Evolutionary conservation across 1,139 yeast genomes (phyloP).

Genomic region (Geotrichum restrictum): DNA sequence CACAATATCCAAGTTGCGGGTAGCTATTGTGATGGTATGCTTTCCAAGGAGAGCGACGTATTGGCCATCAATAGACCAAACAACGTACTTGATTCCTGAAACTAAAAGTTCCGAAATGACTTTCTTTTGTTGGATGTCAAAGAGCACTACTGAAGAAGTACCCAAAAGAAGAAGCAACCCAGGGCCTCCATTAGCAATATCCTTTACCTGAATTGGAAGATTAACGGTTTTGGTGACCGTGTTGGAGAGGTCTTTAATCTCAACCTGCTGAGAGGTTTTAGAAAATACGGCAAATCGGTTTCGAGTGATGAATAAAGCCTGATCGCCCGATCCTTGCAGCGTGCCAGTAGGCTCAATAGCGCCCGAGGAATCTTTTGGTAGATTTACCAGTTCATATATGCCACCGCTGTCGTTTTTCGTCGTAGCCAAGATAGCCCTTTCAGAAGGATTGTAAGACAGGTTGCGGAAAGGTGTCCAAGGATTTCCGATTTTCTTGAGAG

Average conservation of each 20-base stretch:
- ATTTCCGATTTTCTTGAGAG: constrained; percentile 78
- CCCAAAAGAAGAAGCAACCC: constrained; percentile 79
- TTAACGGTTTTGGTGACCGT: constrained; percentile 75
- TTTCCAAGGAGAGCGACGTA: constrained; percentile 84
- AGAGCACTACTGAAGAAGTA: constrained; percentile 65
- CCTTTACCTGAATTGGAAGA: constrained; percentile 66
- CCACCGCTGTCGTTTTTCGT: constrained; percentile 62
- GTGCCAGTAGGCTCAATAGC: constrained; percentile 84
- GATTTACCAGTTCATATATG: constrained; percentile 66
- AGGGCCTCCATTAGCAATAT: constrained; percentile 70
- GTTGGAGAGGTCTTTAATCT: constrained; percentile 79
- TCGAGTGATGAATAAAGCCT: constrained; percentile 87
- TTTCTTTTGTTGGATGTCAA: constrained; percentile 91
- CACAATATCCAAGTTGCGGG: constrained; percentile 68
- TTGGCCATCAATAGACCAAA: constrained; percentile 87
- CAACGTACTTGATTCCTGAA: constrained; percentile 71
- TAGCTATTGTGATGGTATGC: constrained; percentile 87
- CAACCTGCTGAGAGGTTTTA: constrained; percentile 60
- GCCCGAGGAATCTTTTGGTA: constrained; percentile 87
- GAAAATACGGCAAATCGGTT: constrained; percentile 85
- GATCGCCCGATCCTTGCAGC: constrained; percentile 75
- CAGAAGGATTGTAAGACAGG: constrained; percentile 88
- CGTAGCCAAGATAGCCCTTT: constrained; percentile 78
- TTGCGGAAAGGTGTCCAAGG: constrained; percentile 83
- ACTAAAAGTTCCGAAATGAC: constrained; percentile 66